Percentiles rank a stretch among this genome's conserved stretches.
phyloP scores from a whole-genome alignment of 345 rosid species.

The Arabidopsis arenosa region DNA sequence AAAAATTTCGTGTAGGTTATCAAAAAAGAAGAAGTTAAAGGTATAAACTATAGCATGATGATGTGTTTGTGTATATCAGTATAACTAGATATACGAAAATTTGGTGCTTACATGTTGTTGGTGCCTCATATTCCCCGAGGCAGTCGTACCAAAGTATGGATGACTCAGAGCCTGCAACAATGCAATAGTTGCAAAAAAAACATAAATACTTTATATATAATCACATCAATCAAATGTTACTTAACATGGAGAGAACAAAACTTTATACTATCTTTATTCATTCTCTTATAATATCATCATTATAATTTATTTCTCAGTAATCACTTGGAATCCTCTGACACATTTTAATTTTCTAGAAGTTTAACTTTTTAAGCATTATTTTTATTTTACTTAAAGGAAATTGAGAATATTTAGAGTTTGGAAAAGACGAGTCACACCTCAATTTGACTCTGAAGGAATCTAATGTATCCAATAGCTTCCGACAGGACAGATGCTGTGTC shows the following conservation, averaged over 20 bases:
- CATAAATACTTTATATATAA: slow-evolving; percentile 23
- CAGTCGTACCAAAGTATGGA: slow-evolving; percentile 83
- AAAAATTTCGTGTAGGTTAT: not conserved
- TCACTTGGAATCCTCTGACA: slow-evolving; percentile 14
- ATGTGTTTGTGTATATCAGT: not conserved
- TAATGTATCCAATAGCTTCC: slow-evolving; percentile 99
- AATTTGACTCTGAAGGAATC: slow-evolving; percentile 99
- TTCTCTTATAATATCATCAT: not conserved
- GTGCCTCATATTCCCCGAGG: slow-evolving; percentile 66
- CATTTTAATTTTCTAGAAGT: not conserved
- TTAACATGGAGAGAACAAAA: slow-evolving; percentile 41
- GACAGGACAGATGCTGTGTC: slow-evolving; percentile 99
- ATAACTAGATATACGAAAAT: not conserved
- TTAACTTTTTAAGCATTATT: not conserved
- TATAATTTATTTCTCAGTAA: slow-evolving; percentile 2
- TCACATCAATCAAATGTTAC: slow-evolving; percentile 41
- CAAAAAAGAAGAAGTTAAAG: too few species aligned
- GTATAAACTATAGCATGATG: not conserved
- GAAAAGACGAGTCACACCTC: slow-evolving; percentile 68
- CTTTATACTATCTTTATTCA: slow-evolving; percentile 34
- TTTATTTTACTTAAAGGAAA: slow-evolving; percentile 20
- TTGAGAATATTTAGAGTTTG: slow-evolving; percentile 30
- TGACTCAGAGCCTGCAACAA: slow-evolving; percentile 86
- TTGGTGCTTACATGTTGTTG: slow-evolving; percentile 69
- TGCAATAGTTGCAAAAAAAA: slow-evolving; percentile 44